Evolutionary conservation across 148 eudicot genomes (phyloP).

Genomic region (Arbutus unedo): DNA sequence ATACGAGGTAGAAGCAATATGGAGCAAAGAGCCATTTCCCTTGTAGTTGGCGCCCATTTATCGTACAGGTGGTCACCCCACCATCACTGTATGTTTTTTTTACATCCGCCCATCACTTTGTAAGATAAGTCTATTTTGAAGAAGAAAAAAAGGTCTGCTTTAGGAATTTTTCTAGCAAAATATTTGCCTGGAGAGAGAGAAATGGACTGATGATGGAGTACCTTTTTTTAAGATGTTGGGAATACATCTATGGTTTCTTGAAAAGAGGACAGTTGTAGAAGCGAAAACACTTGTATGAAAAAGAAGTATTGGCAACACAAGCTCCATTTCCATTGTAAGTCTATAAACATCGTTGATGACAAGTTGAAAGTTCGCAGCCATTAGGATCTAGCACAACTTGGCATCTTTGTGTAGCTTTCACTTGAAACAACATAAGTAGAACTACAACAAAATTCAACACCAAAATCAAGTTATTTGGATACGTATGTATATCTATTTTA

Average conservation of each 20-base stretch:
- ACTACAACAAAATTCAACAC: background rate
- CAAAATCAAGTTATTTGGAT: background rate
- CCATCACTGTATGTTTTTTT: too few relatives aligned
- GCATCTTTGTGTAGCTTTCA: background rate
- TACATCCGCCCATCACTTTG: too few relatives aligned
- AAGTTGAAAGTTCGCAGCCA: background rate
- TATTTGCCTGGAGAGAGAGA: too few relatives aligned
- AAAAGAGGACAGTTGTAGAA: background rate
- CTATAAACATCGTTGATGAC: background rate
- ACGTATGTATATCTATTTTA: background rate
- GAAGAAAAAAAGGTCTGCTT: too few relatives aligned
- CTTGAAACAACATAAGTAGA: background rate
- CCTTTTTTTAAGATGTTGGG: background rate
- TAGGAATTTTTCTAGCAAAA: too few relatives aligned
- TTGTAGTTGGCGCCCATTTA: too few relatives aligned
- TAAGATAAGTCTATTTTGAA: too few relatives aligned
- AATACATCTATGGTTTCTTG: background rate
- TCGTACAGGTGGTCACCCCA: too few relatives aligned
- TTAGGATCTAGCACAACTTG: conserved; percentile 3
- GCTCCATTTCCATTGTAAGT: conserved; percentile 1
- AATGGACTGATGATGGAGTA: too few relatives aligned
- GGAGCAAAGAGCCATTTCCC: too few relatives aligned
- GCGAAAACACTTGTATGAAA: background rate
- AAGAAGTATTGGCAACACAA: background rate
- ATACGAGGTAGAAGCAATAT: too few relatives aligned